A percentile compares a stretch with the other conserved stretches of the same genome.
Evolutionary conservation across 2,329 filamentous ascomycete genomes (phyloP).

Genomic region (Aspergillus arachidicola): DNA sequence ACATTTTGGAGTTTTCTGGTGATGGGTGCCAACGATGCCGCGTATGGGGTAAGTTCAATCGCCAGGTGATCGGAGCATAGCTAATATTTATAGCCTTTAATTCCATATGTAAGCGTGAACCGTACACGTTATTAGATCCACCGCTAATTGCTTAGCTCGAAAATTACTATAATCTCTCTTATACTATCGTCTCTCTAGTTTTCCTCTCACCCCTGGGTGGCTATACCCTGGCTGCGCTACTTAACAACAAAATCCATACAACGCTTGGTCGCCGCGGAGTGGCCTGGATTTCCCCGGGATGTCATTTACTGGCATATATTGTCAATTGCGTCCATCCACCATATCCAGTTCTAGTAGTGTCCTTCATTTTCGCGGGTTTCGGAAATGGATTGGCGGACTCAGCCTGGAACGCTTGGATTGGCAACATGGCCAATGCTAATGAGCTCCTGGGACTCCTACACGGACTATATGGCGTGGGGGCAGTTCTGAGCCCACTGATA

Average conservation of each 20-base stretch:
- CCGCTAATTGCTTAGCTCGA: conserved; percentile 40
- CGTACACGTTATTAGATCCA: not conserved
- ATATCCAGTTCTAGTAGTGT: conserved; percentile 44
- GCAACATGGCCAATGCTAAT: conserved; percentile 73
- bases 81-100: conserved; percentile 37
- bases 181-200: conserved; percentile 53
- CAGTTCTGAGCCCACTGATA: conserved; percentile 68
- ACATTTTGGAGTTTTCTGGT: conserved; percentile 62
- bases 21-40: conserved; percentile 62
- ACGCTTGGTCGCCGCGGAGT: conserved; percentile 68
- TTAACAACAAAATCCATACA: conserved; percentile 48
- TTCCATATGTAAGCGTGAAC: conserved; percentile 53
- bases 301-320: conserved; percentile 42
- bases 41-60: conserved; percentile 54
- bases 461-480: conserved; percentile 73
- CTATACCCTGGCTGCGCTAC: conserved; percentile 50
- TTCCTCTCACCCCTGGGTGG: conserved; percentile 53
- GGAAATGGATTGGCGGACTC: conserved; percentile 52
- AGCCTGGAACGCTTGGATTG: conserved; percentile 65
- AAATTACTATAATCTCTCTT: conserved; percentile 49
- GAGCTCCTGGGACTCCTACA: conserved; percentile 74
- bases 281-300: conserved; percentile 63
- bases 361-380: conserved; percentile 45
- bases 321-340: conserved; percentile 43
- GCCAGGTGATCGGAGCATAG: not conserved